A percentile compares a stretch with the other conserved stretches of the same genome.
These are phyloP conservation scores for Boletellus emodensis DNA, from an alignment of 768 basidiomycete species.

Conservation along the genomic window DNA sequence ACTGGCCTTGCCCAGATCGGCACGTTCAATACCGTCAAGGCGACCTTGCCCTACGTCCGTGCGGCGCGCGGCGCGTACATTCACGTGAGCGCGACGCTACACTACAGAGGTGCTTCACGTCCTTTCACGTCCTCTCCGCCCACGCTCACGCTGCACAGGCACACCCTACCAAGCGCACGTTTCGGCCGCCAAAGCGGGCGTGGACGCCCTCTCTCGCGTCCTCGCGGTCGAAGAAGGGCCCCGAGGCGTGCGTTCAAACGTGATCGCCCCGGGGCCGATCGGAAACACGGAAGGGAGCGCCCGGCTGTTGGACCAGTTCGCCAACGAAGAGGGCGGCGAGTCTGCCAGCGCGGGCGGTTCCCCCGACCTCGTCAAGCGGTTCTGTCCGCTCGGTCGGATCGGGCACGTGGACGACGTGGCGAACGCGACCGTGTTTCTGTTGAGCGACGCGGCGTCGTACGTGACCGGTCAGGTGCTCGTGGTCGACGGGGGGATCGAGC, in stretches of 20 bases:
- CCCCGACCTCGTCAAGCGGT: too few species aligned
- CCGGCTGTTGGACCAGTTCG: conserved; percentile 40
- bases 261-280: conserved; percentile 83
- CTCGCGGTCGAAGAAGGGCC: conserved; percentile 94
- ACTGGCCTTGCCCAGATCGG: conserved; percentile 55
- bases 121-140: neutral
- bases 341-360: too few species aligned
- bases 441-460: conserved; percentile 74
- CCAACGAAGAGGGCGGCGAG: neutral
- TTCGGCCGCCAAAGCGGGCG: conserved; percentile 90
- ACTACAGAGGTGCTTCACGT: conserved; percentile 59
- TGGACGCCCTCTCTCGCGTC: conserved; percentile 84
- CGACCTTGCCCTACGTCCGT: conserved; percentile 73
- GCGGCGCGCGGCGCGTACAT: conserved; percentile 77
- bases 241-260: conserved; percentile 86
- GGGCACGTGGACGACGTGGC: conserved; percentile 63
- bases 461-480: conserved; percentile 73
- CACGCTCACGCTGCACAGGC: conserved; percentile 35
- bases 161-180: conserved; percentile 90
- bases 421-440: conserved; percentile 72
- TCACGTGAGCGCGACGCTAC: conserved; percentile 85
- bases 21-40: conserved; percentile 93
- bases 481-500: conserved; percentile 64
- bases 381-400: conserved; percentile 44
- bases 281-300: conserved; percentile 70